A percentile compares a stretch with the other conserved stretches of the same genome.
These are phyloP conservation scores for Blastomyces parvus DNA, from an alignment of 2,329 filamentous ascomycete species.

Conservation along the genomic window DNA sequence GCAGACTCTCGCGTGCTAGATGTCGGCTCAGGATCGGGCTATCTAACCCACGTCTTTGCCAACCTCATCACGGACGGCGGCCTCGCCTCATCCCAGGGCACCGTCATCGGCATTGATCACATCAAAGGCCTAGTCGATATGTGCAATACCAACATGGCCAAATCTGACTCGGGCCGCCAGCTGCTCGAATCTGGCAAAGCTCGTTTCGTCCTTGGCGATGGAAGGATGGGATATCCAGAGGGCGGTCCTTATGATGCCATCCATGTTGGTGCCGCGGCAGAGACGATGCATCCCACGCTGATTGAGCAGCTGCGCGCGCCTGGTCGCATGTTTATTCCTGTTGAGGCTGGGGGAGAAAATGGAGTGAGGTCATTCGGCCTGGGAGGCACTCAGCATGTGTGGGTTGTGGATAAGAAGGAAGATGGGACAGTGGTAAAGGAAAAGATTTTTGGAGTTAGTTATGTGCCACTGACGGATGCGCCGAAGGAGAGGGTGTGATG, in stretches of 20 bases:
- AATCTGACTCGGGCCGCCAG: slow-evolving; percentile 48
- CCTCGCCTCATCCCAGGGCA: slow-evolving; percentile 29
- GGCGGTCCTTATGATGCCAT: slow-evolving; percentile 73
- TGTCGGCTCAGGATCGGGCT: slow-evolving; percentile 67
- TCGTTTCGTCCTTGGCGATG: slow-evolving; percentile 66
- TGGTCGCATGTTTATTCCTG: slow-evolving; percentile 62
- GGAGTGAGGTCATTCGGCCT: slow-evolving; percentile 17
- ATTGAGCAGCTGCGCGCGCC: slow-evolving; percentile 69
- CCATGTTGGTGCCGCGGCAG: slow-evolving; percentile 83
- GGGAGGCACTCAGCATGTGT: slow-evolving; percentile 47
- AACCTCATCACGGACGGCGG: slow-evolving; percentile 50
- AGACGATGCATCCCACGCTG: slow-evolving; percentile 59
- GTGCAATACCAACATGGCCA: slow-evolving; percentile 56
- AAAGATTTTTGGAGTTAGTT: slow-evolving; percentile 53
- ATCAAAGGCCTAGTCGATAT: slow-evolving; percentile 55
- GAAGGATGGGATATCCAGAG: slow-evolving; percentile 55
- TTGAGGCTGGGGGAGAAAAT: slow-evolving; percentile 39
- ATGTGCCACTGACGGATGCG: slow-evolving; percentile 56
- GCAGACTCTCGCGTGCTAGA: slow-evolving; percentile 55
- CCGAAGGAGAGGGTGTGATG: slow-evolving; percentile 25
- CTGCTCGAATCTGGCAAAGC: slow-evolving; percentile 58
- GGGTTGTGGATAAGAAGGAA: slow-evolving; percentile 52
- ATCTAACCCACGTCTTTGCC: slow-evolving; percentile 79
- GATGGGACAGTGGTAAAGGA: slow-evolving; percentile 48
- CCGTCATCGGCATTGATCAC: slow-evolving; percentile 66